Base-by-base conservation (phyloP, 2,329 filamentous ascomycete species). In the Botryotinia narcissicola region DNA sequence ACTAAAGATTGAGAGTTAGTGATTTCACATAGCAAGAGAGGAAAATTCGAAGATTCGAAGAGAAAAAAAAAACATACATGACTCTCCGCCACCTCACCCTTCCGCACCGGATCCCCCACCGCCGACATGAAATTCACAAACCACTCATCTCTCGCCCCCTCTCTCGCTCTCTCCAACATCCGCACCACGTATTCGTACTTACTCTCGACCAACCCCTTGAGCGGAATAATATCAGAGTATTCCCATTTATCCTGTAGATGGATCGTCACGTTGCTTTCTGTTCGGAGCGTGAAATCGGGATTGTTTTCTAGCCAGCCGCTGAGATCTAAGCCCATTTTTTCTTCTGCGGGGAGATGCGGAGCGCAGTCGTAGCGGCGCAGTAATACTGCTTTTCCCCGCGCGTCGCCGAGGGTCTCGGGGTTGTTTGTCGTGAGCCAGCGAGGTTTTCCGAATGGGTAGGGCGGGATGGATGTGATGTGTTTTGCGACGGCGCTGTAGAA, bases 331-430 rank as follows among this genome's bases (percentile, higher is more conserved):
- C 83, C 83, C 16, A 79, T 79, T 18, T 78, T 75, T n/a, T 76
- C 75, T 16, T 79, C 78, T 8, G 77, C 75, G 46, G 80, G 77
- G 6, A 85, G 74, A 7, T 74, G 74, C 35, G 83, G 80, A 72
- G 86, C 84, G 51, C 90, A 82, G 35, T 83, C 82, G 80, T 91
- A 93, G 48, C 91, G 88, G 18, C 91, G 87, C 61, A 93, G 80
- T 6, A 93, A 85, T 9, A 93, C 87, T 69, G 91, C 87, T 78
- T 91, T 92, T 20, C 91, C 90, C 70, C 91, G 87, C 2, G 85
- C 89, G 73, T 89, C 85, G 73, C 89, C 88, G 2, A 93, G 85
- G 0, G 83, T 87, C 0, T 90, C 90, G 44, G 92, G 87, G 67
- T 84, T 84, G 14, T 87, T 85, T 12, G 86, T 84, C 0, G 88